A percentile compares a stretch with the other conserved stretches of the same genome.
Evolutionary conservation across 768 basidiomycete species (phyloP).

Genomic region (Hydnum rufescens): DNA sequence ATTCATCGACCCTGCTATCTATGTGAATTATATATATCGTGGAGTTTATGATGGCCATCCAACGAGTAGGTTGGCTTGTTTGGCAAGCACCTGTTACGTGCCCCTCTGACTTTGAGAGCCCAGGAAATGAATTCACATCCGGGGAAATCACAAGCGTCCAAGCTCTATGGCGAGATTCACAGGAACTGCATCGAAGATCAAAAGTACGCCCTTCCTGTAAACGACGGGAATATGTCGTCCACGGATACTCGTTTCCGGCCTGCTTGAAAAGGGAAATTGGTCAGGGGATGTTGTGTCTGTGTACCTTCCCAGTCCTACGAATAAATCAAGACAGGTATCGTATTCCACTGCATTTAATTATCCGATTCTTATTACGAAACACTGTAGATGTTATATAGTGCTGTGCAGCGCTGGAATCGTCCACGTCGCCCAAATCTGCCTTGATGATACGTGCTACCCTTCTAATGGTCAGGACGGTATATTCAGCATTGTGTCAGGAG

Average conservation of each 20-base stretch:
- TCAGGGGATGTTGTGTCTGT: background rate
- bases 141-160: background rate
- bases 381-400: background rate
- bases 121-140: background rate
- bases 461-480: background rate
- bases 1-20: background rate
- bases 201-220: background rate
- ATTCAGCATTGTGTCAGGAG: background rate
- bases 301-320: background rate
- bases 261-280: background rate
- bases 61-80: background rate
- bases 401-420: background rate
- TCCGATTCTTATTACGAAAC: background rate
- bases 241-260: background rate
- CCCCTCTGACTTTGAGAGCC: background rate
- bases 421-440: background rate
- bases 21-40: background rate
- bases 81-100: background rate
- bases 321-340: background rate
- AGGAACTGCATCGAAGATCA: background rate
- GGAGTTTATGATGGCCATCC: constrained; percentile 1
- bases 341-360: background rate
- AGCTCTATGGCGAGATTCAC: background rate
- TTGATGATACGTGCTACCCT: background rate
- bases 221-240: background rate